Base-by-base conservation (phyloP, 768 basidiomycete genomes). In the Xerocomellus intermedius region DNA sequence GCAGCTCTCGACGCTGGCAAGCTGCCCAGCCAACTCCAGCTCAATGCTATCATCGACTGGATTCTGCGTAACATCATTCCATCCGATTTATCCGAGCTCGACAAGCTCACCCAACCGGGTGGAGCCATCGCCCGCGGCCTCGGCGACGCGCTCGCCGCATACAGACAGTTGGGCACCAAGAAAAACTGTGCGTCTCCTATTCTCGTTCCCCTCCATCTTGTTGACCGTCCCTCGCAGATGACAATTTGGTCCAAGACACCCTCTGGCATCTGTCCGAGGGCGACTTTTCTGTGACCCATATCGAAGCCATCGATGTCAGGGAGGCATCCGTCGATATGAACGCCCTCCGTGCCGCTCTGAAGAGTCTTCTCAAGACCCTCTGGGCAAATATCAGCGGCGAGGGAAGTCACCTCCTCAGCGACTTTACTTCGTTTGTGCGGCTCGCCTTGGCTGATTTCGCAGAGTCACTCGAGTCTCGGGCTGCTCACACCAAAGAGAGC, bases 1-100 rank as follows among this genome's bases (percentile, higher is more conserved):
- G 88, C 85, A 44, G 88, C 88, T 8, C 69, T 89, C 61, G 79
- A 83, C 57, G 86, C 86, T 17, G 86, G 86, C 21, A 90, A 90
- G 64, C 73, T 88, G 5, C 88, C 88, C 17, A 77, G 76, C 2
- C 83, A 86, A 12, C 68, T 78, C 28, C 88, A 90, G 64, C 59
- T 81, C 37, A 76, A 76, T 56, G 64, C 64, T 0, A 75, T 79
- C 63, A 76, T 86, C 58, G 81, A 86, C 64, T 83, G 78, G 76
- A 62, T 82, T 43, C 80, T 82, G 38, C 64, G 75, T 13, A 74
- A 80, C 35, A 73, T 78, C 54, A 68, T 82, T 8, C 74, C 77
- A 38, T 69, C 77, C 22, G 75, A 83, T 42, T 73, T 77, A 5
- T 55, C 71, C 1, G 54, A 68, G 8, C 56, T 70, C 2, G 67